Percentiles rank a stretch among this genome's conserved stretches.
phyloP scores from a whole-genome alignment of 2,329 filamentous ascomycete genomes.

The Diplocarpon rosae region DNA sequence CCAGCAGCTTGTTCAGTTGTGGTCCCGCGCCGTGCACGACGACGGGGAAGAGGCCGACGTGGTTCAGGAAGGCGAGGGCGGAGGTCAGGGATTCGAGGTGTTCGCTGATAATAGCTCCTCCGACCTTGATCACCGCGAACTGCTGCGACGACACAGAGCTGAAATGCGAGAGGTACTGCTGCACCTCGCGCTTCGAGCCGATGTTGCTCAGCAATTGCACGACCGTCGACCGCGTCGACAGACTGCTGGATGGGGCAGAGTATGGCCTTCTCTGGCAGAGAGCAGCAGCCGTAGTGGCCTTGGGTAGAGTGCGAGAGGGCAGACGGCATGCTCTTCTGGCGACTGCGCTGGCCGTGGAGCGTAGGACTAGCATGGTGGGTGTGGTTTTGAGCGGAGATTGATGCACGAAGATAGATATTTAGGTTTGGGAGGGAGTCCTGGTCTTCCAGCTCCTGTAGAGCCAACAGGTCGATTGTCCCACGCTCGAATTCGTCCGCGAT shows the following conservation, averaged over 20 bases:
- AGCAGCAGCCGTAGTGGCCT: constrained; percentile 20
- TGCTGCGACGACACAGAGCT: constrained; percentile 92
- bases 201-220: constrained; percentile 91
- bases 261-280: constrained; percentile 23
- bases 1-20: constrained; percentile 83
- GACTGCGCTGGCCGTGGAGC: constrained; percentile 22
- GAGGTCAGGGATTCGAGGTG: constrained; percentile 85
- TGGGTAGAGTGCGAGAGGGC: constrained; percentile 20
- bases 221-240: constrained; percentile 61
- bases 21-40: constrained; percentile 93
- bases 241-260: constrained; percentile 23
- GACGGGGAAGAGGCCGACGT: constrained; percentile 88
- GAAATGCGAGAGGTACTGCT: constrained; percentile 97
- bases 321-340: constrained; percentile 24
- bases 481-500: constrained; percentile 13
- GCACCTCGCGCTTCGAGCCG: constrained; percentile 88
- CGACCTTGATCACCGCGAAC: constrained; percentile 97
- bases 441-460: constrained; percentile 21
- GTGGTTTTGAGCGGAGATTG: constrained; percentile 18
- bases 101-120: constrained; percentile 89
- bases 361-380: constrained; percentile 26
- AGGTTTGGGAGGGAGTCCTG: constrained; percentile 6
- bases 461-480: constrained; percentile 18
- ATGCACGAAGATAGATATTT: not conserved
- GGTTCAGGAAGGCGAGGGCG: constrained; percentile 81